A percentile compares a stretch with the other conserved stretches of the same genome.
Conservation (phyloP, 306 rosid species). For the Cajanus cajan region DNA sequence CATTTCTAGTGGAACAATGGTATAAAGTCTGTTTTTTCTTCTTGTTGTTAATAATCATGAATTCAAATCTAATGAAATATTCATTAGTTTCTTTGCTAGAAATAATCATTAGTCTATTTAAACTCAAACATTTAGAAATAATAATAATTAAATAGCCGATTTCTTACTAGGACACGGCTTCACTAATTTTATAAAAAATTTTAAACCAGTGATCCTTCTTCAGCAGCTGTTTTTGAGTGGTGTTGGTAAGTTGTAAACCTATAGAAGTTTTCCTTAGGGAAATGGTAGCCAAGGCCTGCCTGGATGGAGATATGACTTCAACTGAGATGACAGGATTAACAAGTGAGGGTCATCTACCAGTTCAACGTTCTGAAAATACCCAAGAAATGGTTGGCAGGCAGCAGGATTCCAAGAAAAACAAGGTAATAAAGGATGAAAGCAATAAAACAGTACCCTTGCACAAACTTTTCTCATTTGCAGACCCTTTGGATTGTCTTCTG, state of each 20-base stretch:
- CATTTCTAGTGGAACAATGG: not conserved
- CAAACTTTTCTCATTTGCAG: slow-evolving; percentile 85
- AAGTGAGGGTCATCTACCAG: slow-evolving; percentile 20
- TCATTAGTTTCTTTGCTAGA: not conserved
- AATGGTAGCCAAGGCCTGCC: slow-evolving; percentile 41
- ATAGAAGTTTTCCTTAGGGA: not conserved
- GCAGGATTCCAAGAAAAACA: slow-evolving; percentile 27
- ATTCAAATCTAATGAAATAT: not conserved
- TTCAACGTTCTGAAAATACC: slow-evolving; percentile 21
- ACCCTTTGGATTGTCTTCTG: slow-evolving; percentile 54
- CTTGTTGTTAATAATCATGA: not conserved
- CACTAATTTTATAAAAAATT: no score
- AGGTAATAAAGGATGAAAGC: slow-evolving; percentile 33
- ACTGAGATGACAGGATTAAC: slow-evolving; percentile 40
- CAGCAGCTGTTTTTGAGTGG: slow-evolving; percentile 8
- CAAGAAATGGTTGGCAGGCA: not conserved
- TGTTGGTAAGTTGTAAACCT: slow-evolving; percentile 1
- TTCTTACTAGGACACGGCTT: no score
- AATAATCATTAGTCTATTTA: no score
- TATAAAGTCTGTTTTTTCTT: not conserved
- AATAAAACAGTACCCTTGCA: slow-evolving; percentile 55
- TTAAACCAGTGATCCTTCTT: slow-evolving; percentile 9
- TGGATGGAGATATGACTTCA: slow-evolving; percentile 30
- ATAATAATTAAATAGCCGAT: no score
- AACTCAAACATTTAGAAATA: slow-evolving; percentile 16